Evolutionary conservation across 2,329 filamentous ascomycete species (phyloP).

Genomic region (Juglanconis sp.): DNA sequence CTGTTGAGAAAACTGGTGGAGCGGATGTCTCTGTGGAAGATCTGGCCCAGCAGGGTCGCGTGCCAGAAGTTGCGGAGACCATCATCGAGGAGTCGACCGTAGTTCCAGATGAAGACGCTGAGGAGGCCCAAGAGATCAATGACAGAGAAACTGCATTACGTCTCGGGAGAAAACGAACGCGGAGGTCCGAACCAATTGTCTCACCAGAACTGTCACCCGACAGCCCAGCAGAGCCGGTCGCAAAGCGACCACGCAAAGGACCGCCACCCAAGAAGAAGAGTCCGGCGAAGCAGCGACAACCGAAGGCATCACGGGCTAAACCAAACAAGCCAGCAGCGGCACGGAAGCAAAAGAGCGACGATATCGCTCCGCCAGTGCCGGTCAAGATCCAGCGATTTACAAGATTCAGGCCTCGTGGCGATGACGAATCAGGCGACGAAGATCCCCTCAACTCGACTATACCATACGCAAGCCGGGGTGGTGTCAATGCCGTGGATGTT

Average conservation of each 20-base stretch:
- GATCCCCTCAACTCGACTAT: slow-evolving; percentile 50
- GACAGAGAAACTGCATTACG: slow-evolving; percentile 39
- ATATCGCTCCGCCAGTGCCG: slow-evolving; percentile 9
- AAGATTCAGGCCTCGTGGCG: slow-evolving; percentile 37
- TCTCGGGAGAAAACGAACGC: slow-evolving; percentile 42
- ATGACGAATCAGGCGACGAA: slow-evolving; percentile 37
- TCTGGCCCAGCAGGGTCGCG: not conserved
- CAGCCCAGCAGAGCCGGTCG: slow-evolving; percentile 29
- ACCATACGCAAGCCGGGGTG: slow-evolving; percentile 49
- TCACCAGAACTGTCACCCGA: slow-evolving; percentile 43
- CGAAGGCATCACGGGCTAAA: slow-evolving; percentile 19
- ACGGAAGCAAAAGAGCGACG: slow-evolving; percentile 19
- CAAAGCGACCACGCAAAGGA: slow-evolving; percentile 36
- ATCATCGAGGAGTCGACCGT: slow-evolving; percentile 20
- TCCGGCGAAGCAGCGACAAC: slow-evolving; percentile 38
- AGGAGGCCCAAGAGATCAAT: slow-evolving; percentile 43
- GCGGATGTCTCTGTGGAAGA: not conserved
- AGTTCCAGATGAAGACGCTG: slow-evolving; percentile 19
- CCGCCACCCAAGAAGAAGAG: slow-evolving; percentile 30
- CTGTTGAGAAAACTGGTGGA: not conserved
- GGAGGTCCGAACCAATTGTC: slow-evolving; percentile 32
- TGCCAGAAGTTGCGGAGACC: slow-evolving; percentile 11
- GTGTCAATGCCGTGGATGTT: slow-evolving; percentile 62
- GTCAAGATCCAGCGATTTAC: slow-evolving; percentile 51
- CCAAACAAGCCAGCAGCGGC: slow-evolving; percentile 9